Evolutionary conservation across 2,329 filamentous ascomycete species (phyloP).

Genomic region (Pyrenophora tritici-repentis): DNA sequence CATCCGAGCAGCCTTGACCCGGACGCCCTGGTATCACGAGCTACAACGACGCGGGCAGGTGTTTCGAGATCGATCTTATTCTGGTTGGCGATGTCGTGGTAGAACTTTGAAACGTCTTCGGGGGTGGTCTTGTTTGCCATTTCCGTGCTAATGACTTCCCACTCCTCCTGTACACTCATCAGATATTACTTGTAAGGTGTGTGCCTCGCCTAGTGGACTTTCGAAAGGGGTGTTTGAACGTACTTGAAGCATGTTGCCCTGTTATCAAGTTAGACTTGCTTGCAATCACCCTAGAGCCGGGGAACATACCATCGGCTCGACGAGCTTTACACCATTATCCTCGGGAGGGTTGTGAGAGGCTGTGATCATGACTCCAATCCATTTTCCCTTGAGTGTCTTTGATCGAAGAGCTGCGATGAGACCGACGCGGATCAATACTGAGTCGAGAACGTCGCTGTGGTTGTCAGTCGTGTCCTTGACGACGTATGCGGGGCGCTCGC

Average conservation of each 20-base stretch:
- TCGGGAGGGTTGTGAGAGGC: slow-evolving; percentile 68
- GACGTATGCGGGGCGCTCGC: neutral
- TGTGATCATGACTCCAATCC: slow-evolving; percentile 84
- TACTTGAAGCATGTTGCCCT: slow-evolving; percentile 86
- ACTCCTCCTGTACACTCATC: slow-evolving; percentile 63
- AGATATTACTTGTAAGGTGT: slow-evolving; percentile 18
- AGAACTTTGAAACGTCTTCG: slow-evolving; percentile 74
- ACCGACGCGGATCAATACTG: slow-evolving; percentile 89
- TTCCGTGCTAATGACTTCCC: slow-evolving; percentile 86
- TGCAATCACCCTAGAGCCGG: neutral
- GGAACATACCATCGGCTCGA: slow-evolving; percentile 78
- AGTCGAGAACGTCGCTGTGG: slow-evolving; percentile 76
- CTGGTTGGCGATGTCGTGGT: slow-evolving; percentile 68
- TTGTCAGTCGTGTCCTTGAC: slow-evolving; percentile 39
- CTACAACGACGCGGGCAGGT: slow-evolving; percentile 82
- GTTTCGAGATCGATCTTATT: slow-evolving; percentile 67
- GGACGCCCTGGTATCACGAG: slow-evolving; percentile 89
- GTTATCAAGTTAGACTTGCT: slow-evolving; percentile 20
- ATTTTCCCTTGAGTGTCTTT: slow-evolving; percentile 84
- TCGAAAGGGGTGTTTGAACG: neutral
- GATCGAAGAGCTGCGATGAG: slow-evolving; percentile 87
- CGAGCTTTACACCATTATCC: slow-evolving; percentile 75
- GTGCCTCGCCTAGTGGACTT: neutral
- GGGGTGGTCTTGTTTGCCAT: slow-evolving; percentile 84
- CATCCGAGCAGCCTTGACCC: slow-evolving; percentile 81